phyloP scores from a whole-genome alignment of 1,139 yeast genomes.

The Eremothecium cymbalariae region DNA sequence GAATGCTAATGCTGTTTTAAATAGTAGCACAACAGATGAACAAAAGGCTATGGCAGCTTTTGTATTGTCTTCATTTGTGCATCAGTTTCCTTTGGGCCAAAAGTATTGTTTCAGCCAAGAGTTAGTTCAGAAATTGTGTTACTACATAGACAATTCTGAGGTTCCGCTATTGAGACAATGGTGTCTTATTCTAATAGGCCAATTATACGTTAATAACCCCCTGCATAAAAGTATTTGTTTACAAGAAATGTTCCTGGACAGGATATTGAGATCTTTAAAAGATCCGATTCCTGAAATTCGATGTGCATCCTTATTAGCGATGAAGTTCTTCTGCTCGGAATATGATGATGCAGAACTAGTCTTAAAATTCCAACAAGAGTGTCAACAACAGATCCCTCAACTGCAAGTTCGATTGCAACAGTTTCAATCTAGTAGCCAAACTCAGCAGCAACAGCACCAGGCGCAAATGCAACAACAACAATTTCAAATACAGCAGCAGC shows the following conservation, averaged over 20 bases:
- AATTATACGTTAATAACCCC: conserved; percentile 63
- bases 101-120: conserved; percentile 69
- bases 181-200: conserved; percentile 75
- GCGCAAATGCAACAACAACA: conserved; percentile 19
- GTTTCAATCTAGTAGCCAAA: conserved; percentile 16
- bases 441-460: conserved; percentile 20
- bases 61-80: conserved; percentile 72
- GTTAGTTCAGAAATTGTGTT: conserved; percentile 58
- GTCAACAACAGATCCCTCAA: conserved; percentile 29
- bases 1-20: conserved; percentile 13
- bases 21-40: conserved; percentile 48
- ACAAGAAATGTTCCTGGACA: conserved; percentile 55
- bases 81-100: conserved; percentile 75
- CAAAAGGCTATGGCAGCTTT: conserved; percentile 96
- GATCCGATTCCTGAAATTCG: conserved; percentile 97
- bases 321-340: conserved; percentile 61
- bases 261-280: conserved; percentile 49
- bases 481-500: conserved; percentile 28
- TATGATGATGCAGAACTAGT: conserved; percentile 33
- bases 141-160: conserved; percentile 63
- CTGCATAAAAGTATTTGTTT: conserved; percentile 71
- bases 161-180: conserved; percentile 85
- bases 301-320: conserved; percentile 69
- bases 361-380: conserved; percentile 27
- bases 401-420: conserved; percentile 29